Base-by-base conservation (phyloP, 805 yeast genomes). In the Jamesozyma rosinii region DNA sequence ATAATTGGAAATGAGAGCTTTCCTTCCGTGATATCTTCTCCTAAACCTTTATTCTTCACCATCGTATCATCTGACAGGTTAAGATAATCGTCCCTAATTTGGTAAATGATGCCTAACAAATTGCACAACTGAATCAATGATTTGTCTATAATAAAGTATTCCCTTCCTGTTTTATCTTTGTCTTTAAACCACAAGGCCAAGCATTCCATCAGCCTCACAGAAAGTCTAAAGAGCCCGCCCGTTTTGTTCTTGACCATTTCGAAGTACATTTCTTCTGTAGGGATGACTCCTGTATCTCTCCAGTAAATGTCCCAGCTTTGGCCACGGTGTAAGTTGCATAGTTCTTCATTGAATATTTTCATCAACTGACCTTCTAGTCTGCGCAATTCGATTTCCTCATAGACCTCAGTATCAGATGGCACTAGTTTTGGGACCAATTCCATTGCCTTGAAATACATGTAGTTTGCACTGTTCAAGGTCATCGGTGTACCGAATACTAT, bases 11-110 rank as follows among this genome's bases (percentile, higher is more conserved):
- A 83, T 0, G 95, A 85, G 46, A 83, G 76, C 61, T 88, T 89
- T 0, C 96, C 96, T 59, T 89, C 96, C 0, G 87, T 77, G 26
- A 89, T 72, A 57, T 89, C 97, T 53, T 89, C 96, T 42, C 86
- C 77, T 49, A 74, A 74, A 2, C 95, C 95, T 70, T 85, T 83
- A 57, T 77, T 78, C n/a, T 66, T 64, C 44, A 77, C 69, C 64
- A 59, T 61, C 17, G 53, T 47, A 10, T 64, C 63, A 20, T 67
- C 69, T 21, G 71, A 70, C 42, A 89, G 63, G 54, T 89, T 89
- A 50, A 83, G 59, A 47, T 80, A 81, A 60, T 89, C 97, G 59
- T 89, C 97, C 49, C 83, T 72, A 37, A 89, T 75, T 61, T 89
- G 97, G 63, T 85, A 89, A 5, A 87, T 66, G 14, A 85, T 71